These are phyloP conservation scores for Dactylonectria macrodidyma DNA, from an alignment of 2,329 filamentous ascomycete genomes.

Conservation along the genomic window DNA sequence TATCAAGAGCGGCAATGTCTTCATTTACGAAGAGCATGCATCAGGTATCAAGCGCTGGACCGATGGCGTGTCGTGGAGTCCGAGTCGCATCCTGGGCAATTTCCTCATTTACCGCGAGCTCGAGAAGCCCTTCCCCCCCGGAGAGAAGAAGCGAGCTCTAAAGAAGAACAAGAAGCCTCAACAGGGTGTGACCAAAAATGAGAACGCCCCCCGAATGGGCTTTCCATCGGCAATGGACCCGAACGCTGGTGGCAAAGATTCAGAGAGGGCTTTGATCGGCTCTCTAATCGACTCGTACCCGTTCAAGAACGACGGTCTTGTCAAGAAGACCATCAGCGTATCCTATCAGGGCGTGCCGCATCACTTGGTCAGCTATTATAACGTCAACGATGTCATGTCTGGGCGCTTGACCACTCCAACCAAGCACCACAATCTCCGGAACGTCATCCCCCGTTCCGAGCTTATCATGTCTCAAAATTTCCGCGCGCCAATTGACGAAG, in stretches of 20 bases:
- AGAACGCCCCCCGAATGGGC: constrained; percentile 40
- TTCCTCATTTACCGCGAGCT: constrained; percentile 90
- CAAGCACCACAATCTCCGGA: constrained; percentile 56
- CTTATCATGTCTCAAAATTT: constrained; percentile 77
- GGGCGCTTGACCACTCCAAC: constrained; percentile 72
- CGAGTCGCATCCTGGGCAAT: constrained; percentile 87
- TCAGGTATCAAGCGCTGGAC: constrained; percentile 97
- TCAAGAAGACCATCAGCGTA: constrained; percentile 95
- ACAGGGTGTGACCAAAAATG: constrained; percentile 56
- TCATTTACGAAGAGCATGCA: constrained; percentile 92
- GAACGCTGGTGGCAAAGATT: constrained; percentile 45
- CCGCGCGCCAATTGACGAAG: constrained; percentile 75
- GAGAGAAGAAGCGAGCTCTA: constrained; percentile 88
- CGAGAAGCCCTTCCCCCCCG: constrained; percentile 82
- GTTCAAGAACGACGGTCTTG: constrained; percentile 85
- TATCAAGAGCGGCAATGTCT: constrained; percentile 87
- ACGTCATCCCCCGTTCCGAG: constrained; percentile 69
- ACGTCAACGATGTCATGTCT: constrained; percentile 80
- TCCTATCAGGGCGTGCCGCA: constrained; percentile 81
- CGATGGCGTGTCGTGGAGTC: constrained; percentile 92
- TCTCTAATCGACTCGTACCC: constrained; percentile 91
- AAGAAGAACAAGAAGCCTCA: constrained; percentile 71
- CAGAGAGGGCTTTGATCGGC: constrained; percentile 72
- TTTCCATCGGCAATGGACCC: constrained; percentile 34
- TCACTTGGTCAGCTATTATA: constrained; percentile 93